Conservation (phyloP, 352 stramenopile species). For the Pythium brassicae region DNA sequence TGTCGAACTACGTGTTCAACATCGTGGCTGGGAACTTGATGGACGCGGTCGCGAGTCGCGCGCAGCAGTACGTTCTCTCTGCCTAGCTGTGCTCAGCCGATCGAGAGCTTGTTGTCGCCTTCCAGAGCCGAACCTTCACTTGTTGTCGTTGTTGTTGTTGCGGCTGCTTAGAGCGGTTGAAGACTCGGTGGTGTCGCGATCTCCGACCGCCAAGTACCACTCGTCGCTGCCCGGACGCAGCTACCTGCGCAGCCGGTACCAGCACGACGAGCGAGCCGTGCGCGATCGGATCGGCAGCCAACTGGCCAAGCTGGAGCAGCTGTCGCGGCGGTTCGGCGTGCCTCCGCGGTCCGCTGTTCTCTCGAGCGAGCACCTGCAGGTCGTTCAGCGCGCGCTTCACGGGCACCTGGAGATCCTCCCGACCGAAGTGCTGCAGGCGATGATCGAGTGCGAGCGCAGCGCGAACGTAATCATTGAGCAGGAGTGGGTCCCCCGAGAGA, state of each 20-base stretch:
- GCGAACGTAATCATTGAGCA: conserved; percentile 45
- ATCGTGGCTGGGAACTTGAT: conserved; percentile 13
- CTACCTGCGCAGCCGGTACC: conserved; percentile 44
- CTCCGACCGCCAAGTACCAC: conserved; percentile 13
- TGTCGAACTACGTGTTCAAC: conserved; percentile 14
- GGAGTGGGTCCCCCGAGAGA: conserved; percentile 59
- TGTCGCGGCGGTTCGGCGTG: conserved; percentile 41
- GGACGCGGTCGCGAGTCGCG: conserved; percentile 18
- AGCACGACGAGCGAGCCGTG: conserved; percentile 38
- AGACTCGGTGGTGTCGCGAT: neutral
- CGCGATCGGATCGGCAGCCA: conserved; percentile 33
- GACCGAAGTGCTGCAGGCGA: conserved; percentile 44
- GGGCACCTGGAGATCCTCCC: conserved; percentile 57
- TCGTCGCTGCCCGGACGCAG: conserved; percentile 37
- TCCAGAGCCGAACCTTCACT: neutral
- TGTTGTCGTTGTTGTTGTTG: neutral
- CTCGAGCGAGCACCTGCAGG: conserved; percentile 36
- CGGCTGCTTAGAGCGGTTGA: conserved; percentile 1
- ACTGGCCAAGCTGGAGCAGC: conserved; percentile 36
- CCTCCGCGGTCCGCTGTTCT: conserved; percentile 30
- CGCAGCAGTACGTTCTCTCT: conserved; percentile 25
- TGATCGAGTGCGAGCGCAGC: conserved; percentile 45
- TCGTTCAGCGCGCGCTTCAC: conserved; percentile 55
- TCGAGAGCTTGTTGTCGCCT: too few species aligned
- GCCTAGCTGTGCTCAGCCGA: too few species aligned